These are phyloP conservation scores for Plantago ovata DNA, from an alignment of 257 asterid genomes.

Conservation along the genomic window DNA sequence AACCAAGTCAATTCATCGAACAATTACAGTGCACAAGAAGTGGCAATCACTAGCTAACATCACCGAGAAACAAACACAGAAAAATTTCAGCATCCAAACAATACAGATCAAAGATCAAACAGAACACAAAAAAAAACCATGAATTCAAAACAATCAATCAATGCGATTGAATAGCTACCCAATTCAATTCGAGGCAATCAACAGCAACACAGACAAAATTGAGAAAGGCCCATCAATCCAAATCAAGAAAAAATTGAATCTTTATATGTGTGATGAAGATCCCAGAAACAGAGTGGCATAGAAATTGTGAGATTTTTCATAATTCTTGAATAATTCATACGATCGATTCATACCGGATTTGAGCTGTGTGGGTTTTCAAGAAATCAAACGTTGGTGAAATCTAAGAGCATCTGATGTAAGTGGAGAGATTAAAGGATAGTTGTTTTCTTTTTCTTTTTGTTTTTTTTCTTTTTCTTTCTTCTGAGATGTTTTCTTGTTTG, in stretches of 20 bases:
- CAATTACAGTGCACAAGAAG: slow-evolving; percentile 21
- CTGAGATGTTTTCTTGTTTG: background rate
- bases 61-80: background rate
- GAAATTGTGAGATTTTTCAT: slow-evolving; percentile 20
- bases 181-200: slow-evolving; percentile 33
- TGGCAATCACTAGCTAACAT: slow-evolving; percentile 24
- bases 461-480: slow-evolving; percentile 8
- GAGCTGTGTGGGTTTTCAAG: slow-evolving; percentile 30
- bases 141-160: slow-evolving; percentile 44
- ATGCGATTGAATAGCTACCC: no score
- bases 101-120: slow-evolving; percentile 19
- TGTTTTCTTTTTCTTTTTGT: slow-evolving; percentile 7
- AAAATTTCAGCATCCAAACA: slow-evolving; percentile 30
- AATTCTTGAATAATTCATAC: slow-evolving; percentile 24
- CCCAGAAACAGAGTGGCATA: slow-evolving; percentile 29
- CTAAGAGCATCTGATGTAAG: slow-evolving; percentile 57
- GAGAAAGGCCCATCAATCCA: slow-evolving; percentile 26
- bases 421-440: slow-evolving; percentile 48
- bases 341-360: slow-evolving; percentile 66
- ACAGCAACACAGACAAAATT: slow-evolving; percentile 34
- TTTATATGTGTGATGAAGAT: slow-evolving; percentile 28
- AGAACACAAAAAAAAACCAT: slow-evolving; percentile 26
- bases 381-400: slow-evolving; percentile 54
- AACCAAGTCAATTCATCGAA: slow-evolving; percentile 16
- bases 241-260: slow-evolving; percentile 31